These are phyloP conservation scores for Aegilops speltoides DNA, from an alignment of 176 grass and related monocot genomes.

Conservation along the genomic window DNA sequence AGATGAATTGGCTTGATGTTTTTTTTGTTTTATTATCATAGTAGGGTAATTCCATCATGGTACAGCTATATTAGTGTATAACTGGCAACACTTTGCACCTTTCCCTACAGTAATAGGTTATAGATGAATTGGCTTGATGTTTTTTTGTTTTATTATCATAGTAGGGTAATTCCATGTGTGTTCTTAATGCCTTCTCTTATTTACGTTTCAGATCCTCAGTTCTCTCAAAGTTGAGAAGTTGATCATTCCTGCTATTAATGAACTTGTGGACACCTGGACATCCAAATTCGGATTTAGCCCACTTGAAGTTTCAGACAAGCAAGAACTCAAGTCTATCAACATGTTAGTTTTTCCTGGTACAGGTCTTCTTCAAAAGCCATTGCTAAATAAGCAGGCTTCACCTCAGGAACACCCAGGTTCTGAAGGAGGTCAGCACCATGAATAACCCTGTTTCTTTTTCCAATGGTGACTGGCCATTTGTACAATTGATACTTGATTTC, in stretches of 20 bases:
- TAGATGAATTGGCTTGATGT: conserved; percentile 3
- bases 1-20: too few relatives aligned
- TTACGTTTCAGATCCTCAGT: conserved; percentile 65
- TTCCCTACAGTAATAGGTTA: conserved; percentile 22
- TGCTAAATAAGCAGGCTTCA: conserved; percentile 50
- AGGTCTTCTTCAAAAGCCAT: conserved; percentile 85
- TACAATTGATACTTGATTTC: conserved; percentile 20
- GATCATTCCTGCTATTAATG: conserved; percentile 90
- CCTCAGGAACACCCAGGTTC: conserved; percentile 19
- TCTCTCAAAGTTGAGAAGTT: conserved; percentile 91
- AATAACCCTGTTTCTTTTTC: conserved; percentile 10
- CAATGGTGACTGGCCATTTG: conserved; percentile 10
- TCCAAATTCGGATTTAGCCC: conserved; percentile 81
- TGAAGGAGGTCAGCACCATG: conserved; percentile 48
- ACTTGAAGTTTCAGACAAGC: conserved; percentile 63
- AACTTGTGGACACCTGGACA: conserved; percentile 91
- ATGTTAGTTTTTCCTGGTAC: conserved; percentile 92
- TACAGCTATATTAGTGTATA: background rate
- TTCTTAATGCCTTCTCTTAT: conserved; percentile 6
- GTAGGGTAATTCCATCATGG: background rate
- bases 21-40: background rate
- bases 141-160: background rate
- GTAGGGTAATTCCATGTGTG: background rate
- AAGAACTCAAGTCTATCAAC: conserved; percentile 75
- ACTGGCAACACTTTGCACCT: conserved; percentile 6